Conservation (phyloP, 768 basidiomycete species). For the Tricholoma sp. region DNA sequence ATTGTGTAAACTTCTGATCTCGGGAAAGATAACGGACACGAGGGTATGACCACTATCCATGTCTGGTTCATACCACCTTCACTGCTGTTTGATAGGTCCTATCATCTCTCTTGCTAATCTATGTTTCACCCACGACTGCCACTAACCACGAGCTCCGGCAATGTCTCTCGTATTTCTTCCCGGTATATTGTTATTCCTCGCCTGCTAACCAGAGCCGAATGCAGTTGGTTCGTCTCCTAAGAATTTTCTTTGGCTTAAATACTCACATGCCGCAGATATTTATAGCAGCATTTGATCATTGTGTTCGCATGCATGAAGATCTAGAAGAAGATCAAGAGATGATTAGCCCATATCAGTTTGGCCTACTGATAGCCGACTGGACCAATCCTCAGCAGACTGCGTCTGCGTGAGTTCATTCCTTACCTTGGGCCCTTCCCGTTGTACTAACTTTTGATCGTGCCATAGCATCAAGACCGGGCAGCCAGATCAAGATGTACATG, state of each 20-base stretch:
- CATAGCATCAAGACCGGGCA: constrained; percentile 10
- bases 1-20: constrained; percentile 84
- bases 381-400: constrained; percentile 75
- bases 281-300: constrained; percentile 58
- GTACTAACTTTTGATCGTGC: background rate
- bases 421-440: background rate
- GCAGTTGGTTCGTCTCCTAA: constrained; percentile 33
- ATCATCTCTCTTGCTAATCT: constrained; percentile 45
- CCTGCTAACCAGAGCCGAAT: constrained; percentile 68
- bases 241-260: background rate
- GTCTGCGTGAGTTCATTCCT: constrained; percentile 28
- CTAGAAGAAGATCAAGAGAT: constrained; percentile 71
- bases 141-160: constrained; percentile 85
- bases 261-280: constrained; percentile 50
- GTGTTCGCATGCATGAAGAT: constrained; percentile 52
- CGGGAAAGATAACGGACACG: constrained; percentile 78
- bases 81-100: constrained; percentile 25
- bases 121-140: constrained; percentile 80
- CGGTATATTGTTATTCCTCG: constrained; percentile 88
- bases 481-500: constrained; percentile 36
- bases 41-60: constrained; percentile 38
- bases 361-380: constrained; percentile 83
- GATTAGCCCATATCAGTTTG: constrained; percentile 68
- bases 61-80: background rate
- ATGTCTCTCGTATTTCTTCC: constrained; percentile 94